Conservation (phyloP, 2,329 filamentous ascomycete genomes). For the Ophiostoma quercus region DNA sequence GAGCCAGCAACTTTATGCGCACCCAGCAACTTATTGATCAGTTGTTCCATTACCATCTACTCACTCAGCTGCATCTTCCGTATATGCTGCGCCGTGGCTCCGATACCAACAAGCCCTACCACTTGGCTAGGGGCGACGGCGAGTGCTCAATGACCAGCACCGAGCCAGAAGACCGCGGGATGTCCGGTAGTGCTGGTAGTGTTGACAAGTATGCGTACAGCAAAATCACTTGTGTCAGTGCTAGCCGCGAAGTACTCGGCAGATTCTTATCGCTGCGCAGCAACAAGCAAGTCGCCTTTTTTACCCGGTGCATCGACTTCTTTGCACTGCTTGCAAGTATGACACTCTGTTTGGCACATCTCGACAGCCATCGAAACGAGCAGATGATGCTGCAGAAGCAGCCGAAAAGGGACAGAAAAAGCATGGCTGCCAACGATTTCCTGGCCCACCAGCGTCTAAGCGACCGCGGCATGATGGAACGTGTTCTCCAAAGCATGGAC, state of each 20-base stretch:
- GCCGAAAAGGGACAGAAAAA: background rate
- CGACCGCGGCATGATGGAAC: constrained; percentile 42
- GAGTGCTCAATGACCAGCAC: background rate
- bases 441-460: constrained; percentile 39
- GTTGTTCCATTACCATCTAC: constrained; percentile 40
- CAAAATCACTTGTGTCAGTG: constrained; percentile 38
- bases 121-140: background rate
- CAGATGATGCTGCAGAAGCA: constrained; percentile 14
- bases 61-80: constrained; percentile 43
- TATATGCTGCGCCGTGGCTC: constrained; percentile 36
- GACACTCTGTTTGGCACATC: constrained; percentile 40
- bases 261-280: constrained; percentile 38
- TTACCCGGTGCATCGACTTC: constrained; percentile 41
- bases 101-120: background rate
- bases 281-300: constrained; percentile 30
- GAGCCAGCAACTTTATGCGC: constrained; percentile 29
- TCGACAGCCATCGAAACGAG: constrained; percentile 30
- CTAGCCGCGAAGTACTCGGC: constrained; percentile 41
- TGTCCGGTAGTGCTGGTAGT: background rate
- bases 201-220: constrained; percentile 36
- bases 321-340: constrained; percentile 39
- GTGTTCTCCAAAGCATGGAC: constrained; percentile 35
- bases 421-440: constrained; percentile 23
- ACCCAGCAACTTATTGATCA: constrained; percentile 40
- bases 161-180: background rate